Evolutionary conservation across 306 rosid species (phyloP).

Genomic region (Fragaria ananassa): DNA sequence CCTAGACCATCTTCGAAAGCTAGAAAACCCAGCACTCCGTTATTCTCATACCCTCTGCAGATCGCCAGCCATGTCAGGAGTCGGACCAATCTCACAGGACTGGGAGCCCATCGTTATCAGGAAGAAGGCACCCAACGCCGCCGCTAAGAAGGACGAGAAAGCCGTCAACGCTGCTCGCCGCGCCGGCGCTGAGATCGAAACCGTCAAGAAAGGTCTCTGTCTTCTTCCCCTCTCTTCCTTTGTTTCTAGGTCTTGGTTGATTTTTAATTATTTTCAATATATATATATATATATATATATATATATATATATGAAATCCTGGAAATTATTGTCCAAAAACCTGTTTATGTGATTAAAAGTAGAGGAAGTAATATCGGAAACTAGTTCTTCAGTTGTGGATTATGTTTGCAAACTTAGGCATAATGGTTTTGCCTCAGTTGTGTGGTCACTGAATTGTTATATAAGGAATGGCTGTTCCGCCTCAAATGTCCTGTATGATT

Average conservation of each 20-base stretch:
- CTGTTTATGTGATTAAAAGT: not conserved
- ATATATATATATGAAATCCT: not conserved
- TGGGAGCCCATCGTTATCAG: conserved; percentile 90
- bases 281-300: no score
- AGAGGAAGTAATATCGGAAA: not conserved
- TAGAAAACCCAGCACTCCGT: not conserved
- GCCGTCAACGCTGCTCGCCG: conserved; percentile 97
- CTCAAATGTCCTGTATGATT: not conserved
- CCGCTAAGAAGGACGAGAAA: conserved; percentile 88
- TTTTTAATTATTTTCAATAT: not conserved
- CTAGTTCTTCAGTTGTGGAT: no score
- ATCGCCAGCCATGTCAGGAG: conserved; percentile 55
- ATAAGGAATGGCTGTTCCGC: not conserved
- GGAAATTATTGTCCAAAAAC: not conserved
- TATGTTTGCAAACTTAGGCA: no score
- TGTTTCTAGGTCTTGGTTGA: not conserved
- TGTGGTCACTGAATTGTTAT: not conserved
- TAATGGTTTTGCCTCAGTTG: not conserved
- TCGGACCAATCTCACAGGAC: conserved; percentile 71
- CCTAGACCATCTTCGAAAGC: not conserved
- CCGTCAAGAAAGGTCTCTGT: conserved; percentile 57
- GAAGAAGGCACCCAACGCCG: conserved; percentile 81
- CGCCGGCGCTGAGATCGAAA: conserved; percentile 75
- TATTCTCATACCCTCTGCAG: not conserved
- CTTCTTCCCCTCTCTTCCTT: not conserved